These are phyloP conservation scores for Lactifluus pinguis DNA, from an alignment of 768 basidiomycete species.

Conservation along the genomic window DNA sequence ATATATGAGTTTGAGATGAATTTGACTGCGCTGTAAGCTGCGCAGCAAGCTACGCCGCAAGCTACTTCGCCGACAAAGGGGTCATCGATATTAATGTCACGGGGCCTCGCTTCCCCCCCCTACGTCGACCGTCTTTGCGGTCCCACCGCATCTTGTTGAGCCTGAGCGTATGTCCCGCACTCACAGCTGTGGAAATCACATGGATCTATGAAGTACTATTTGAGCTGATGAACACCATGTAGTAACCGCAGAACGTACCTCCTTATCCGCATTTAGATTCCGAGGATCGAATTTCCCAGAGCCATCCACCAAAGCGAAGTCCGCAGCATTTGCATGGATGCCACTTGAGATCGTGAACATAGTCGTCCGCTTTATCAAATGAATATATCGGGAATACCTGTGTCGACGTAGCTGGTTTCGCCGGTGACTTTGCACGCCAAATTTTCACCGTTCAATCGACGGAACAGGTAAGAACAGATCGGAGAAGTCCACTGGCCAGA, in stretches of 20 bases:
- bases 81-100: constrained; percentile 40
- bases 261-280: constrained; percentile 95
- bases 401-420: constrained; percentile 55
- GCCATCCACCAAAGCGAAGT: constrained; percentile 92
- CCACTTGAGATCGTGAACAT: constrained; percentile 98
- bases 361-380: constrained; percentile 97
- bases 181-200: constrained; percentile 75
- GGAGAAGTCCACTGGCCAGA: constrained; percentile 86
- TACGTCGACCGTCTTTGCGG: constrained; percentile 81
- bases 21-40: not conserved
- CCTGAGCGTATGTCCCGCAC: constrained; percentile 62
- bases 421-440: constrained; percentile 76
- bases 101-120: constrained; percentile 82
- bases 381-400: constrained; percentile 77
- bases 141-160: constrained; percentile 94
- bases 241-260: constrained; percentile 45
- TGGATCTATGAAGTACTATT: constrained; percentile 55
- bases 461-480: constrained; percentile 90
- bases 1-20: not conserved
- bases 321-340: constrained; percentile 90
- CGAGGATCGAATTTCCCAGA: constrained; percentile 93
- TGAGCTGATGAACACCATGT: not conserved
- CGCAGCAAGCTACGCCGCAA: no score
- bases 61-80: not conserved
- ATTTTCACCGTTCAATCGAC: constrained; percentile 99